Conservation (phyloP, 2,329 filamentous ascomycete genomes). For the Pseudonectria foliicola region DNA sequence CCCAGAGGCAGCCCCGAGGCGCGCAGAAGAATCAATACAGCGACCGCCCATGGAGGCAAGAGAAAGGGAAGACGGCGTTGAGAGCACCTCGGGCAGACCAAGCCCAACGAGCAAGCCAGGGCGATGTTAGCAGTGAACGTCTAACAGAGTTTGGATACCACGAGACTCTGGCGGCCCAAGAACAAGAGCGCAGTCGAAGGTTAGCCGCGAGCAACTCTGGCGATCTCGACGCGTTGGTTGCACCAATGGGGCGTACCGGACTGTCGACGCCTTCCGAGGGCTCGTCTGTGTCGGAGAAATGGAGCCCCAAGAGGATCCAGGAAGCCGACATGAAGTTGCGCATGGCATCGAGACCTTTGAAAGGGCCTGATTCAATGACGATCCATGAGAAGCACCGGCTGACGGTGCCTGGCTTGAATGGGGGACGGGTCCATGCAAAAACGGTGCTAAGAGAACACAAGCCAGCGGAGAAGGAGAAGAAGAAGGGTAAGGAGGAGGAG, state of each 20-base stretch:
- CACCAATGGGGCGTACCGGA: background rate
- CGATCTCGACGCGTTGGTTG: background rate
- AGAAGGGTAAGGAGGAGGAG: background rate
- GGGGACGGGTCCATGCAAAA: conserved; percentile 1
- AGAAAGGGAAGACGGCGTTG: no score
- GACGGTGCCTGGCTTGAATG: background rate
- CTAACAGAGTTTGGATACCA: no score
- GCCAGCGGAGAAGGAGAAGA: background rate
- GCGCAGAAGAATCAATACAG: no score
- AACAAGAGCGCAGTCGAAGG: no score
- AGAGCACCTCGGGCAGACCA: no score
- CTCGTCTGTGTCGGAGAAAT: conserved; percentile 7
- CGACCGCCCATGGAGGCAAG: no score
- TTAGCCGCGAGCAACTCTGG: conserved; percentile 5
- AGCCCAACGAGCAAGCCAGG: no score
- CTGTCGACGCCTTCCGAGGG: background rate
- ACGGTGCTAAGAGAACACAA: background rate
- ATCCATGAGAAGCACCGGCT: conserved; percentile 2
- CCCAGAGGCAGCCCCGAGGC: no score
- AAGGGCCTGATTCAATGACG: background rate
- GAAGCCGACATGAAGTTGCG: conserved; percentile 4
- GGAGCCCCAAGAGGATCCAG: conserved; percentile 12
- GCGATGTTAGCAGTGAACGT: no score
- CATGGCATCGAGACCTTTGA: background rate
- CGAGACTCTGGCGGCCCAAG: no score